Evolutionary conservation across 2,329 filamentous ascomycete species (phyloP).

Genomic region (Pseudogymnoascus sp.): DNA sequence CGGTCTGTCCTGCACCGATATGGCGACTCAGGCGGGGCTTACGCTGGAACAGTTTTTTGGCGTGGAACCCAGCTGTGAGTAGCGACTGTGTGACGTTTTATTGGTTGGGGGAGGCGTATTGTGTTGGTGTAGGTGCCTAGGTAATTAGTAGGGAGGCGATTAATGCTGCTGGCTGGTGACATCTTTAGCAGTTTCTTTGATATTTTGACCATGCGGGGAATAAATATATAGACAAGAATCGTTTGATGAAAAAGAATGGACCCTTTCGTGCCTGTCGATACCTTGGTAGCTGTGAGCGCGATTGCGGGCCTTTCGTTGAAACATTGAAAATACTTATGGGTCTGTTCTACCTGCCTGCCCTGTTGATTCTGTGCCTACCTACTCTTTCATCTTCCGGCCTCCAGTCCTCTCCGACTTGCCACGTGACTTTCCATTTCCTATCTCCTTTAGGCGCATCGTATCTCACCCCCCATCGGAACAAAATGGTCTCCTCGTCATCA

Average conservation of each 20-base stretch:
- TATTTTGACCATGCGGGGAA: neutral
- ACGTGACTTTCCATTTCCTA: constrained; percentile 14
- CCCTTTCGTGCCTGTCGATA: neutral
- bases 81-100: neutral
- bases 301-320: neutral
- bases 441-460: constrained; percentile 15
- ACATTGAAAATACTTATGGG: neutral
- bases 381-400: constrained; percentile 13
- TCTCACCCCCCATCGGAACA: constrained; percentile 18
- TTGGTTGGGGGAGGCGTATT: constrained; percentile 10
- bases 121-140: constrained; percentile 5
- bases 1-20: constrained; percentile 12
- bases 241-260: neutral
- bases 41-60: constrained; percentile 16
- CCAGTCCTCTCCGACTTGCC: constrained; percentile 17
- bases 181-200: neutral
- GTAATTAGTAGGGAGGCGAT: neutral
- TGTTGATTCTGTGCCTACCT: neutral
- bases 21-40: neutral
- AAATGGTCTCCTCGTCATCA: constrained; percentile 4
- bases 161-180: neutral
- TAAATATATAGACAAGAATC: constrained; percentile 5
- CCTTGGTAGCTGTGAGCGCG: neutral
- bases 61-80: constrained; percentile 27
- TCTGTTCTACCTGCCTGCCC: neutral